Percentiles rank a stretch among this genome's conserved stretches.
Conservation (phyloP, 331 rosid species). For the Saraca asoca region DNA sequence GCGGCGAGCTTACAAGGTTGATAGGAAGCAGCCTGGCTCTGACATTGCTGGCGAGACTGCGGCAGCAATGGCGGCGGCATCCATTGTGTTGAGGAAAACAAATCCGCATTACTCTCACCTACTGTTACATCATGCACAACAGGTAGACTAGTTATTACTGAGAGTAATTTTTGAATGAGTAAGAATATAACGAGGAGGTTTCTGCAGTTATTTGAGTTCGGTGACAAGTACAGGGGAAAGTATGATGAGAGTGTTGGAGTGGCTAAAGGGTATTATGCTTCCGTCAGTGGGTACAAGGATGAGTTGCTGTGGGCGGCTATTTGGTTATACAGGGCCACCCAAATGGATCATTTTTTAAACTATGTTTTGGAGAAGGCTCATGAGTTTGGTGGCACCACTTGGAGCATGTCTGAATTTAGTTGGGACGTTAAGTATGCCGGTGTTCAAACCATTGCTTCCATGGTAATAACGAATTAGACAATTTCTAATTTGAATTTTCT, state of each 20-base stretch:
- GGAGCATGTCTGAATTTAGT: slow-evolving; percentile 77
- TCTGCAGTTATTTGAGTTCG: slow-evolving; percentile 78
- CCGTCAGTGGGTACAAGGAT: slow-evolving; percentile 84
- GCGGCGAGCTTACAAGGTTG: slow-evolving; percentile 67
- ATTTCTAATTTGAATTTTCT: not conserved
- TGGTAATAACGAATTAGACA: slow-evolving; percentile 38
- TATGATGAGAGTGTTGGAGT: slow-evolving; percentile 74
- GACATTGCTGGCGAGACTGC: slow-evolving; percentile 77
- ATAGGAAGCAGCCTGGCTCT: slow-evolving; percentile 65
- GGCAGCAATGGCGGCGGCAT: slow-evolving; percentile 74
- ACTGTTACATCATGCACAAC: slow-evolving; percentile 74
- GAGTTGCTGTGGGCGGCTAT: slow-evolving; percentile 86
- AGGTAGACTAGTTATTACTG: slow-evolving; percentile 45
- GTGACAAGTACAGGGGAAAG: slow-evolving; percentile 68
- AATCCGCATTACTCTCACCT: slow-evolving; percentile 76
- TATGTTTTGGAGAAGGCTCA: slow-evolving; percentile 56
- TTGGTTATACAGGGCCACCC: slow-evolving; percentile 73
- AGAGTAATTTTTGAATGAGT: not conserved
- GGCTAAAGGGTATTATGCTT: slow-evolving; percentile 63
- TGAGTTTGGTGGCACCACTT: slow-evolving; percentile 73
- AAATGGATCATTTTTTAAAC: slow-evolving; percentile 50
- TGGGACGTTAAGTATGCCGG: slow-evolving; percentile 84
- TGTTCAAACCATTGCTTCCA: slow-evolving; percentile 70
- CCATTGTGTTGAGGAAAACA: slow-evolving; percentile 67
- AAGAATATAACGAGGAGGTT: slow-evolving; percentile 9